Percentiles rank a stretch among this genome's conserved stretches.
Evolutionary conservation across 1,284 basidiomycete species (phyloP).

Genomic region (Pholiota adiposa): DNA sequence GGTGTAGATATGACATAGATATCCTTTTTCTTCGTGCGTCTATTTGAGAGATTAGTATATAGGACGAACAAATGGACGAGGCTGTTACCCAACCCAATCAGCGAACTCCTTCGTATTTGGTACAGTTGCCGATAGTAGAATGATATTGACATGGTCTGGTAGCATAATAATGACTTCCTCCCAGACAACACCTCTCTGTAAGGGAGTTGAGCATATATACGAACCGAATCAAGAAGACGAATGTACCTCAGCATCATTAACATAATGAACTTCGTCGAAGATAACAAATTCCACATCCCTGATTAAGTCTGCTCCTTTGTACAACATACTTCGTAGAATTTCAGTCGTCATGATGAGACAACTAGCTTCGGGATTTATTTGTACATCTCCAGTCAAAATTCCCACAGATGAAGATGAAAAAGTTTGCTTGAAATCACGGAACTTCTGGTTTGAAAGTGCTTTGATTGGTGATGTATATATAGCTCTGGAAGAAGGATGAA

Average conservation of each 20-base stretch:
- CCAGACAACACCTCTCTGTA: constrained; percentile 97
- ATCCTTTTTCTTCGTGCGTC: constrained; percentile 98
- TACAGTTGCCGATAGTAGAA: constrained; percentile 96
- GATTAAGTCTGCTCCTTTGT: constrained; percentile 98
- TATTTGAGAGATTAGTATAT: constrained; percentile 35
- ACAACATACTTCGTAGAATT: constrained; percentile 97
- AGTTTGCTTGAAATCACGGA: constrained; percentile 97
- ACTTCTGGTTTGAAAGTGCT: constrained; percentile 98
- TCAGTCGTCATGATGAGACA: constrained; percentile 99
- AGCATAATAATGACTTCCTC: constrained; percentile 99
- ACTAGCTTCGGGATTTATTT: constrained; percentile 98
- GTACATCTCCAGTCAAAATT: constrained; percentile 98
- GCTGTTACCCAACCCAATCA: constrained; percentile 94
- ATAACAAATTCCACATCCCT: constrained; percentile 99
- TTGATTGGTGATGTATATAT: constrained; percentile 99
- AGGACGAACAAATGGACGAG: constrained; percentile 5
- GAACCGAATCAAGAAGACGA: neutral
- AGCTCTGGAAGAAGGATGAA: constrained; percentile 57
- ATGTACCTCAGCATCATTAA: constrained; percentile 95
- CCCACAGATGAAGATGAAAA: constrained; percentile 94
- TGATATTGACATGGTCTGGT: constrained; percentile 96
- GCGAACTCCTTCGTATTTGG: constrained; percentile 99
- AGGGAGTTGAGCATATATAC: neutral
- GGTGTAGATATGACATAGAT: constrained; percentile 99
- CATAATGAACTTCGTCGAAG: constrained; percentile 99